These are phyloP conservation scores for Carnegiea gigantea DNA, from an alignment of 179 eudicot species.

Conservation along the genomic window DNA sequence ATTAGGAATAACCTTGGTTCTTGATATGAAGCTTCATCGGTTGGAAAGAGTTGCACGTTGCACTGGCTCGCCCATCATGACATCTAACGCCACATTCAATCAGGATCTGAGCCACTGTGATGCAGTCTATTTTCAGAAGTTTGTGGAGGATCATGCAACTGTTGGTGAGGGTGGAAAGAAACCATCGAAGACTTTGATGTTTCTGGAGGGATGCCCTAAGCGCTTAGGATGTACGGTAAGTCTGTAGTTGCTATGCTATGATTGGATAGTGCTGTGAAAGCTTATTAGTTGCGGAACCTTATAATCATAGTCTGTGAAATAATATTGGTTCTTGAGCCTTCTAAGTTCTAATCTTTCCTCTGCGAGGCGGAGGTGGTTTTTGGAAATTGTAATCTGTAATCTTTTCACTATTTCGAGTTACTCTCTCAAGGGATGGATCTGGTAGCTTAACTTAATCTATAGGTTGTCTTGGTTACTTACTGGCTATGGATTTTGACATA, in stretches of 20 bases:
- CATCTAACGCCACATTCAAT: conserved; percentile 44
- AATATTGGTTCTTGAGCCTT: not conserved
- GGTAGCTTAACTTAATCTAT: not conserved
- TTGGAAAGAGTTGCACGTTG: conserved; percentile 86
- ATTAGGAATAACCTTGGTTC: conserved; percentile 69
- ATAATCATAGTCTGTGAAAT: not conserved
- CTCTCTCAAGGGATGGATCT: not conserved
- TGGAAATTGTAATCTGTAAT: not conserved
- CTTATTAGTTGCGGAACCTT: not conserved
- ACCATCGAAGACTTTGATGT: conserved; percentile 84
- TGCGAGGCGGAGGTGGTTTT: not conserved
- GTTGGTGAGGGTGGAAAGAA: conserved; percentile 63
- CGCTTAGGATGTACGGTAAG: conserved; percentile 88
- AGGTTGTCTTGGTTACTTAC: not conserved
- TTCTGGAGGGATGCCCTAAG: conserved; percentile 79
- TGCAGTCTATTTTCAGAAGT: conserved; percentile 65
- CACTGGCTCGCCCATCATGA: conserved; percentile 75
- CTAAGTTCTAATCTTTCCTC: not conserved
- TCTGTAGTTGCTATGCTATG: conserved; percentile 18
- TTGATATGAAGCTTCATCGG: conserved; percentile 91
- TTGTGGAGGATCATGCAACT: conserved; percentile 70
- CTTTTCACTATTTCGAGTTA: not conserved
- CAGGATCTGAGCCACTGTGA: conserved; percentile 72
- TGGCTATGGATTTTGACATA: not conserved
- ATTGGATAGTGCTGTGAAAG: not conserved